These are phyloP conservation scores for Starmerella vaccinii DNA, from an alignment of 805 yeast species.

Conservation along the genomic window DNA sequence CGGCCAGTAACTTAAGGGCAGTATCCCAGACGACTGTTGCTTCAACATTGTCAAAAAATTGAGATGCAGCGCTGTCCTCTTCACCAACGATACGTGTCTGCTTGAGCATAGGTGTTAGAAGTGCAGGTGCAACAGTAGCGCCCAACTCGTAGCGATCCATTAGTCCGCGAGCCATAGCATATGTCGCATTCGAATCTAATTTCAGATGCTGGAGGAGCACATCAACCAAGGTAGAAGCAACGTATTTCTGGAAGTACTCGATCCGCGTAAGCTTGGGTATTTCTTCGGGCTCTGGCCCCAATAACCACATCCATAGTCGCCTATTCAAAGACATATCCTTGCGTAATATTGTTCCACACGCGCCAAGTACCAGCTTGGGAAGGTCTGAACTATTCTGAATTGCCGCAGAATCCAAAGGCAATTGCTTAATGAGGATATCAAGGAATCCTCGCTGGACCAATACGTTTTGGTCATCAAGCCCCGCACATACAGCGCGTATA, in stretches of 20 bases:
- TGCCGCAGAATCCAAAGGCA: conserved; percentile 51
- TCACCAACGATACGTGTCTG: background rate
- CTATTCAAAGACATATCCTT: conserved; percentile 92
- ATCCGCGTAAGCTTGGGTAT: conserved; percentile 31
- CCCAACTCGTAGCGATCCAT: conserved; percentile 97
- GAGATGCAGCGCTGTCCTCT: conserved; percentile 39
- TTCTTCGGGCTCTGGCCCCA: conserved; percentile 57
- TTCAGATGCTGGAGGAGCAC: conserved; percentile 43
- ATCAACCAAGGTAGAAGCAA: conserved; percentile 39
- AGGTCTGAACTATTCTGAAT: conserved; percentile 44
- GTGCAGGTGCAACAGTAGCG: conserved; percentile 53
- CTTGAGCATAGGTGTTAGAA: conserved; percentile 59
- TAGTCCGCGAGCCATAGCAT: conserved; percentile 56
- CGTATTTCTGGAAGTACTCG: conserved; percentile 53
- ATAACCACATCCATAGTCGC: conserved; percentile 84
- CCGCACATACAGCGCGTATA: conserved; percentile 59
- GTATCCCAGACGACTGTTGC: conserved; percentile 67
- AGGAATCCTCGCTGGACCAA: conserved; percentile 81
- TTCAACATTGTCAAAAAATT: conserved; percentile 81
- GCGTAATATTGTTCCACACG: conserved; percentile 52
- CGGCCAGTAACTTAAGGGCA: conserved; percentile 37
- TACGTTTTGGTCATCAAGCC: conserved; percentile 55
- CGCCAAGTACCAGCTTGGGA: conserved; percentile 50
- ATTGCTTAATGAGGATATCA: conserved; percentile 59
- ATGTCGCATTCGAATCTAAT: conserved; percentile 33